Conservation (phyloP, 1,139 yeast species). For the Kodamaea plutei region DNA sequence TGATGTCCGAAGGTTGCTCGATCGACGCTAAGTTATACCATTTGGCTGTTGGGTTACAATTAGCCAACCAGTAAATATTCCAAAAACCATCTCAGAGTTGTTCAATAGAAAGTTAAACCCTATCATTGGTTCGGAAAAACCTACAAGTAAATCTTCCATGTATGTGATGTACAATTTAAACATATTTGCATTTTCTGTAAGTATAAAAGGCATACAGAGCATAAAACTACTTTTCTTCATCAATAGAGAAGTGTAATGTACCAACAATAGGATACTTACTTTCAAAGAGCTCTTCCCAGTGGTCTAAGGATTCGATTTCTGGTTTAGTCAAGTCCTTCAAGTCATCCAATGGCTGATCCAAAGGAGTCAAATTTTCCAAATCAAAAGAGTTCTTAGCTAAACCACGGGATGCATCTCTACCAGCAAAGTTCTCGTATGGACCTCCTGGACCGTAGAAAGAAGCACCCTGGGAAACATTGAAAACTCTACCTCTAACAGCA, state of each 20-base stretch:
- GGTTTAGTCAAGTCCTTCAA: conserved; percentile 55
- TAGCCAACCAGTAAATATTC: conserved; percentile 15
- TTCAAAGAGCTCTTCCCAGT: conserved; percentile 83
- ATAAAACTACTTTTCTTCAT: too few species aligned
- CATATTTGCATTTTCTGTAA: too few species aligned
- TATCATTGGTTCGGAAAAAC: too few species aligned
- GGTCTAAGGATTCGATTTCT: conserved; percentile 68
- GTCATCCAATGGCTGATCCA: conserved; percentile 70
- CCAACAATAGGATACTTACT: conserved; percentile 76
- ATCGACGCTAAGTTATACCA: conserved; percentile 87
- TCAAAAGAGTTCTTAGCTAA: conserved; percentile 90
- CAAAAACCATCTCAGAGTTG: too few species aligned
- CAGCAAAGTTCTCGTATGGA: conserved; percentile 93
- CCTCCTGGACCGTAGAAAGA: conserved; percentile 96
- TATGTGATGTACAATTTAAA: too few species aligned
- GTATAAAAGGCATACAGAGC: too few species aligned
- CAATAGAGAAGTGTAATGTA: conserved; percentile 30
- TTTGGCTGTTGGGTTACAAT: conserved; percentile 65
- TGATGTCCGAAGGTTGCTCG: conserved; percentile 57
- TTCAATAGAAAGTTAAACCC: too few species aligned
- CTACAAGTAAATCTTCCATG: too few species aligned
- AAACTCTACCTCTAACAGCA: conserved; percentile 81
- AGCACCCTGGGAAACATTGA: conserved; percentile 78
- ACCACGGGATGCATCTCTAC: conserved; percentile 94
- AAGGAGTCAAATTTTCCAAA: conserved; percentile 47